Evolutionary conservation across 345 rosid genomes (phyloP).

Genomic region (Salix dunnii): DNA sequence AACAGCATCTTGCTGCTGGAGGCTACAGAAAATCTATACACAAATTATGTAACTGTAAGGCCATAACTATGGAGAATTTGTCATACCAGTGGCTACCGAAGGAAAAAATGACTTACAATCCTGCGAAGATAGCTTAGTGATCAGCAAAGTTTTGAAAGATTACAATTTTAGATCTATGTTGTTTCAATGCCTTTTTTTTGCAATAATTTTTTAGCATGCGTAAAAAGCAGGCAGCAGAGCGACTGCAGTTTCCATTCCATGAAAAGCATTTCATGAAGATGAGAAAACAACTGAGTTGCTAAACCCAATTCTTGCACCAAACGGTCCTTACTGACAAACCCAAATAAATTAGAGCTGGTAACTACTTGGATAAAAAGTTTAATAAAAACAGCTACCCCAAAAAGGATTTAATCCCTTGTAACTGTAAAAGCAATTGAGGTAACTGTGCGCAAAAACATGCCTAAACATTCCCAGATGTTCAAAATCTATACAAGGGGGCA

Average conservation of each 20-base stretch:
- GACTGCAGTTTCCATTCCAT: not conserved
- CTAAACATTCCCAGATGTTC: not conserved
- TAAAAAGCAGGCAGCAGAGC: not conserved
- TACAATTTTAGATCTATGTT: not conserved
- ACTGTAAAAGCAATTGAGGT: not conserved
- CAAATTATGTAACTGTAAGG: not conserved
- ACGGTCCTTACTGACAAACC: not conserved
- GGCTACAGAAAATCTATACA: not conserved
- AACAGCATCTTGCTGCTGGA: not conserved
- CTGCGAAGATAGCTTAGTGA: not conserved
- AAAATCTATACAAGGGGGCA: not conserved
- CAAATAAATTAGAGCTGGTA: not conserved
- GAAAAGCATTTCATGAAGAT: not conserved
- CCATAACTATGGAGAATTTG: not conserved
- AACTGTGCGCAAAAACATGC: not conserved
- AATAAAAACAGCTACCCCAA: not conserved
- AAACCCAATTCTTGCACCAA: not conserved
- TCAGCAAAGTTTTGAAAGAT: not conserved
- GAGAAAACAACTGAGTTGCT: not conserved
- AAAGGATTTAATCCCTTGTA: not conserved
- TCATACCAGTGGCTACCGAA: not conserved
- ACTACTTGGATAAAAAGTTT: not conserved
- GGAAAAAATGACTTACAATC: not conserved
- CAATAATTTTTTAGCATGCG: not conserved
- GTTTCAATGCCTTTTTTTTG: not conserved